These are phyloP conservation scores for Macrophomina phaseolina DNA, from an alignment of 2,329 filamentous ascomycete genomes.

Conservation along the genomic window DNA sequence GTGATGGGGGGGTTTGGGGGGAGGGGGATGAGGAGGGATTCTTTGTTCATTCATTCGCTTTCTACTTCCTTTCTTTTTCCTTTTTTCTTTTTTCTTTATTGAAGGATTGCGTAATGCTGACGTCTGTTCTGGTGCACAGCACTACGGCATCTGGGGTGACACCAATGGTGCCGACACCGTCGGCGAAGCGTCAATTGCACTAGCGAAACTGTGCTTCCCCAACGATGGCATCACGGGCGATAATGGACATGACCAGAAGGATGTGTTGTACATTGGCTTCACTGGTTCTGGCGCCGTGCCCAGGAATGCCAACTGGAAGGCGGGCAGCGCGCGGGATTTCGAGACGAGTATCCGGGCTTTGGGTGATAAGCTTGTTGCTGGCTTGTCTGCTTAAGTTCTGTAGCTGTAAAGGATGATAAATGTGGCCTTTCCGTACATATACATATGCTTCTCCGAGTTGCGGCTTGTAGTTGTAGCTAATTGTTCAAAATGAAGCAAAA, in stretches of 20 bases:
- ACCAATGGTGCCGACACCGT: constrained; percentile 62
- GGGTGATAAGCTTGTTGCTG: constrained; percentile 59
- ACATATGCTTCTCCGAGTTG: too few relatives aligned
- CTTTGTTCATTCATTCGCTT: too few relatives aligned
- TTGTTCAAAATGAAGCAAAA: too few relatives aligned
- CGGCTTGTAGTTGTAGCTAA: too few relatives aligned
- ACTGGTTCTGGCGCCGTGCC: constrained; percentile 62
- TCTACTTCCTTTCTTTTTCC: background rate
- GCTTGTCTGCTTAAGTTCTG: constrained; percentile 15
- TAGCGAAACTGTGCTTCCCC: constrained; percentile 63
- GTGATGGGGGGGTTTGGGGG: too few relatives aligned
- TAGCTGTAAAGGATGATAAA: too few relatives aligned
- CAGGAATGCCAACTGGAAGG: constrained; percentile 61
- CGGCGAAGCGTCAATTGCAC: constrained; percentile 63
- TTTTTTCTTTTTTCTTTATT: background rate
- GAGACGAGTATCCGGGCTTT: constrained; percentile 58
- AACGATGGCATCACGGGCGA: constrained; percentile 58
- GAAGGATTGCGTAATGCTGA: background rate
- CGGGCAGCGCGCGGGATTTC: constrained; percentile 56
- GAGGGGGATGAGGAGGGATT: too few relatives aligned
- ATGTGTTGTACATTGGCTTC: constrained; percentile 69
- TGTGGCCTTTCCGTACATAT: too few relatives aligned
- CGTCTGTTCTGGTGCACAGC: constrained; percentile 37
- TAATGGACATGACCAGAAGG: constrained; percentile 60
- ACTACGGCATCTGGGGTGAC: constrained; percentile 68